Conservation (phyloP, 192 early-diverging fungal species). For the Backusella psychrophila region DNA sequence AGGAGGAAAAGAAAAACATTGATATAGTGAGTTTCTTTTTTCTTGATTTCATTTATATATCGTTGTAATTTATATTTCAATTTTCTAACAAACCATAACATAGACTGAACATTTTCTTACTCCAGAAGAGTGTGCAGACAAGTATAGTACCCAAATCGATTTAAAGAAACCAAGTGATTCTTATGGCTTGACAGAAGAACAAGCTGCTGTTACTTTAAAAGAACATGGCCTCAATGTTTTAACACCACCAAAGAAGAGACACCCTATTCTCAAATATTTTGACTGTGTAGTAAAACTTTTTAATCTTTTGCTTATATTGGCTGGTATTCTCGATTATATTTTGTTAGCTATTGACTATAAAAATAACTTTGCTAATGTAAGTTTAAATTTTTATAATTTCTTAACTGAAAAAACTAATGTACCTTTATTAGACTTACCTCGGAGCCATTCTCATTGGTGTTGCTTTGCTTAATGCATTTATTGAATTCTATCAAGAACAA, state of each 20-base stretch:
- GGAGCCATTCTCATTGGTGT: conserved; percentile 88
- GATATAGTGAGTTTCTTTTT: conserved; percentile 49
- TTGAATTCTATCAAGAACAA: conserved; percentile 92
- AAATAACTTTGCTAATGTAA: conserved; percentile 77
- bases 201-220: conserved; percentile 62
- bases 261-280: conserved; percentile 73
- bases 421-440: conserved; percentile 70
- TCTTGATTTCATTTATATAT: not conserved
- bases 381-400: conserved; percentile 18
- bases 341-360: conserved; percentile 74
- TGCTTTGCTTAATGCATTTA: conserved; percentile 85
- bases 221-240: conserved; percentile 83
- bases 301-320: conserved; percentile 84
- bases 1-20: conserved; percentile 27
- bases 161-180: conserved; percentile 63
- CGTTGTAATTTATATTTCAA: not conserved
- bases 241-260: conserved; percentile 82
- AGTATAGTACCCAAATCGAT: conserved; percentile 47
- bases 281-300: conserved; percentile 77
- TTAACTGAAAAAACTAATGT: not conserved
- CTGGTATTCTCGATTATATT: conserved; percentile 81
- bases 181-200: conserved; percentile 59
- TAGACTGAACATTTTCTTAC: conserved; percentile 54
- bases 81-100: not conserved
- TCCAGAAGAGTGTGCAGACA: conserved; percentile 42